These are phyloP conservation scores for Paraphaeosphaeria minitans DNA, from an alignment of 2,329 filamentous ascomycete genomes.

Conservation along the genomic window DNA sequence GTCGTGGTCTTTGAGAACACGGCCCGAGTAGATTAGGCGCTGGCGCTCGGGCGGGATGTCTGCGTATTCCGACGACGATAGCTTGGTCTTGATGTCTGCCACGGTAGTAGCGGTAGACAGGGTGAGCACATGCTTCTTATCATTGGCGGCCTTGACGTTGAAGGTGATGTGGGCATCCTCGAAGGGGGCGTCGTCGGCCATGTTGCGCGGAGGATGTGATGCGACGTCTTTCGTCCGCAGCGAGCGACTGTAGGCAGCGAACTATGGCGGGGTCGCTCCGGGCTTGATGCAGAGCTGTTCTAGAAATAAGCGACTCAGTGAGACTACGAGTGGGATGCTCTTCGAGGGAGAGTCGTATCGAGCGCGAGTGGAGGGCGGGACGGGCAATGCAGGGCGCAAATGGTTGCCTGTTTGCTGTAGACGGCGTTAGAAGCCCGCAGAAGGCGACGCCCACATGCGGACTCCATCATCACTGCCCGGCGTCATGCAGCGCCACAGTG, in stretches of 20 bases:
- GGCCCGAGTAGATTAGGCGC: constrained; percentile 95
- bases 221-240: constrained; percentile 11
- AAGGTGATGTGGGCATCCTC: constrained; percentile 85
- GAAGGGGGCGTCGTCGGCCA: constrained; percentile 68
- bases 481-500: constrained; percentile 11
- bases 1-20: constrained; percentile 94
- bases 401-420: constrained; percentile 17
- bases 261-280: constrained; percentile 8
- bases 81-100: constrained; percentile 85
- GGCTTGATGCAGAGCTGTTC: neutral
- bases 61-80: constrained; percentile 80
- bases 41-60: constrained; percentile 87
- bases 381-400: neutral
- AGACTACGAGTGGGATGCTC: no score
- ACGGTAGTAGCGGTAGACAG: constrained; percentile 78
- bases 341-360: neutral
- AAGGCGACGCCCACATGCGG: constrained; percentile 18
- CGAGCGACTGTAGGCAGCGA: constrained; percentile 8
- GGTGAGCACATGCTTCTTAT: constrained; percentile 82
- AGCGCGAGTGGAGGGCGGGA: constrained; percentile 9
- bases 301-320: constrained; percentile 5
- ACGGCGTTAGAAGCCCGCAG: constrained; percentile 36
- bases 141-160: constrained; percentile 96
- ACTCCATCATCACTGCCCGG: constrained; percentile 8
- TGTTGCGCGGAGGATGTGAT: constrained; percentile 42